Evolutionary conservation across 78 protist genomes (phyloP), one percentile per base, ranked within the genome.

Genomic region (Pelomyxa schiedti): DNA sequence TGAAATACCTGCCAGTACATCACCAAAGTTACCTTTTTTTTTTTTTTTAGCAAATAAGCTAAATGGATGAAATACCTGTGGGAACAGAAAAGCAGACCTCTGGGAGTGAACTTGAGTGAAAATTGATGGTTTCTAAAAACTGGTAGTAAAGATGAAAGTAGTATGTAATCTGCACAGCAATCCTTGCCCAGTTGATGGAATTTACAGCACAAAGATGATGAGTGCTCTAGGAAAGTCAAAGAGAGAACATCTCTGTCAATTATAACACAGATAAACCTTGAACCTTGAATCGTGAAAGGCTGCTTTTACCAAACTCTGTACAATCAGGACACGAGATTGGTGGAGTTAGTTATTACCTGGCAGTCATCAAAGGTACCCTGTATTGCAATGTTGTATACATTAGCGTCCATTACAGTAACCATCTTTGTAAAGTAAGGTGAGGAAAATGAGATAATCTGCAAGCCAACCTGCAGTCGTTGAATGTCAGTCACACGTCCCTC

Each of bases 21-120:
- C 81, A 22, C 86, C 90, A 42, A 80, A 86, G 69, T 86, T 86
- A 7, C 90, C 90, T n/a, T n/a, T n/a, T n/a, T n/a, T n/a, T n/a
- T n/a, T n/a, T n/a, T n/a, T n/a, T 22, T 24, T 16, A 67, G 22
- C n/a, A 16, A 16, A 16, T 16, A 67, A 16, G 24, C 24, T n/a
- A 24, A 30, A 16, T 26, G 71, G 24, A 30, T 30, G 24, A 22
- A n/a, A 16, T n/a, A 22, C 66, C 77, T 7, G 64, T 53, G 2
- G 77, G 66, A 63, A 43, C 64, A 39, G 39, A 32, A 63, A 74
- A 74, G 42, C 42, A 30, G 41, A 58, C 30, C 35, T 6, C 37
- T 39, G 65, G 65, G 67, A n/a, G 24, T 67, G 38, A n/a, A n/a
- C 71, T 16, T 16, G 22, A 22, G 67, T 76, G 24, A 52, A 53